Evolutionary conservation across 1,139 yeast species (phyloP).

Genomic region (Meyerozyma sp.): DNA sequence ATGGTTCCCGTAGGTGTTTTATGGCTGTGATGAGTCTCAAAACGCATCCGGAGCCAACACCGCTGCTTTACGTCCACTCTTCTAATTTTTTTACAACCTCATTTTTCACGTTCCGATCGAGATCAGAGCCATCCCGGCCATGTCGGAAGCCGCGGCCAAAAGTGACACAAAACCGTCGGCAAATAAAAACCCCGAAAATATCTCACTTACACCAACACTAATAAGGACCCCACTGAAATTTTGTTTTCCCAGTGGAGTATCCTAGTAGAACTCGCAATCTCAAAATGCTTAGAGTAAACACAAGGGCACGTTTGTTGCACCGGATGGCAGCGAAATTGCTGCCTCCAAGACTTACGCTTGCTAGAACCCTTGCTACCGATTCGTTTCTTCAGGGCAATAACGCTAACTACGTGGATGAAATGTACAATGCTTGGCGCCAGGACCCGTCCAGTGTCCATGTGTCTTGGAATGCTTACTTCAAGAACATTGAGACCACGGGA

Average conservation of each 20-base stretch:
- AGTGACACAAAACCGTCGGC: slow-evolving; percentile 1
- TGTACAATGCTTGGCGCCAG: slow-evolving; percentile 90
- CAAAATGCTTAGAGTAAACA: slow-evolving; percentile 1
- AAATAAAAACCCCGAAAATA: slow-evolving; percentile 1
- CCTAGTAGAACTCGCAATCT: not conserved
- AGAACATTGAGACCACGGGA: slow-evolving; percentile 68
- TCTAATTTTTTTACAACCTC: not conserved
- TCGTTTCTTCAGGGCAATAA: slow-evolving; percentile 78
- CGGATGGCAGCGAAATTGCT: slow-evolving; percentile 1
- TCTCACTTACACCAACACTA: not conserved
- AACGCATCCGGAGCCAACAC: too few relatives aligned
- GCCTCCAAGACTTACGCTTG: slow-evolving; percentile 13
- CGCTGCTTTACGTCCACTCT: too few relatives aligned
- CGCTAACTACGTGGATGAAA: slow-evolving; percentile 93
- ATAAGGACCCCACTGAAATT: not conserved
- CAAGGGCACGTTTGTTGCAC: not conserved
- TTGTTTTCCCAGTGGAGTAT: not conserved
- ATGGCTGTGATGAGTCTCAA: too few relatives aligned
- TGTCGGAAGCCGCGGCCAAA: not conserved
- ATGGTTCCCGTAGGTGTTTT: not conserved
- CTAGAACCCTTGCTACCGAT: slow-evolving; percentile 38
- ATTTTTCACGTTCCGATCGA: too few relatives aligned
- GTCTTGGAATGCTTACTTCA: slow-evolving; percentile 96
- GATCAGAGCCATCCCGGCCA: not conserved
- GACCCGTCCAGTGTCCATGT: slow-evolving; percentile 91